Base-by-base conservation (phyloP, 192 early-diverging fungal genomes). In the Geranomyces michiganensis region DNA sequence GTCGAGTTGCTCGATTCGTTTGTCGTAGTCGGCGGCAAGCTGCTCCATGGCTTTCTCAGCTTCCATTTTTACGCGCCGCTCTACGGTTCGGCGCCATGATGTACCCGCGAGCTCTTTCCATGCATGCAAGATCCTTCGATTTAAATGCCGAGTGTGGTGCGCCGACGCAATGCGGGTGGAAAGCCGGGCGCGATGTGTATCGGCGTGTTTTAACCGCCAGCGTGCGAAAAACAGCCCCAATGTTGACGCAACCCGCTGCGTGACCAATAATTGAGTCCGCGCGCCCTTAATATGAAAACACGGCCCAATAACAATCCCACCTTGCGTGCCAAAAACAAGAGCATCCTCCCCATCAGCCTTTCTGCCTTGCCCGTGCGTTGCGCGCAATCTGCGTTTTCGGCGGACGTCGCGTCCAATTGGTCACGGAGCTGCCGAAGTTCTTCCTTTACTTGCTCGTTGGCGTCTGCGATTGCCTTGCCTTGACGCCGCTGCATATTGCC, bases 21-120 rank as follows among this genome's bases (percentile, higher is more conserved):
- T 59, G 53, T 82, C 81, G 56, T 82, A 82, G 60, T 77, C 70
- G 0, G 14, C 41, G 15, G 72, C 44, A 4, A 82, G 71, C 33
- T 43, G 19, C 21, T 55, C 68, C 68, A 82, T 70, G 6, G 77
- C 68, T 48, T 67, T 59, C 62, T 82, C 81, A 1, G 81, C 81
- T 69, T 76, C 81, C 47, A 74, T 62, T 67, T 70, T 55, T 10
- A 82, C 58, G 33, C 71, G 56, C 61, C 70, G 67, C 62, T 82
- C 80, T 19, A 76, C 70, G 12, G 71, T 65, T 41, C 65, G 6
- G 24, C 77, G 56, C 80, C 80, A 82, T 3, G 70, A 76, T 0
- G 65, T 68, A 1, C 80, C 80, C 15, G 74, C 73, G 32, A 73
- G 69, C 15, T 72, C 56, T 55, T 82, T 80, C 80, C 80, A 82